Base-by-base conservation (phyloP, 208 protist genomes). In the Crithidia expoeki region DNA sequence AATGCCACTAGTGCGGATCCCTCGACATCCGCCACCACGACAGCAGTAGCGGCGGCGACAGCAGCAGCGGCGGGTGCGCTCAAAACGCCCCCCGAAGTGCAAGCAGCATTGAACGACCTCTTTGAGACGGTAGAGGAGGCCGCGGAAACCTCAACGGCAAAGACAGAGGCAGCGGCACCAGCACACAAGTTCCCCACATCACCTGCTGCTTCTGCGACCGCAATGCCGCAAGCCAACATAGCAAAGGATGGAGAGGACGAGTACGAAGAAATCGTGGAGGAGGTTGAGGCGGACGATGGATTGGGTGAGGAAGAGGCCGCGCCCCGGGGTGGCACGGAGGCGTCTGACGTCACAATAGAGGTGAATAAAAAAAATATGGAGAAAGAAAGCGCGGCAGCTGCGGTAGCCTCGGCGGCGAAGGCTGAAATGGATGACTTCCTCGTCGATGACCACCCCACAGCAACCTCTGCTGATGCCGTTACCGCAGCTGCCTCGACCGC, bases 181-280 rank as follows among this genome's bases (percentile, higher is more conserved):
- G 44, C 6, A 25, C 21, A 17, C 4, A 25, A 17, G 4, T 55
- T 16, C 4, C 6, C 49, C 6, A 10, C 28, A 21, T 5, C 47
- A 36, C 19, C n/a, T 6, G 14, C 40, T 23, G 33, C 36, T 40
- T 5, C 36, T 40, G 34, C 25, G 23, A 56, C 50, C 12, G 53
- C 44, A 17, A 53, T 28, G 10, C 46, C 42, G 38, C 32, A 33
- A 11, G 28, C 38, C 14, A 51, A 14, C 2, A 58, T 14, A 17
- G 53, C 62, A 2, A 66, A 62, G 16, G 68, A 63, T 40, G 71
- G 80, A 4, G 68, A 70, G 23, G 69, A 77, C 32, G 67, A 72
- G 33, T 72, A 69, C 34, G 73, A 76, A 46, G 69, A 75, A 27
- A 65, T 50, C 17, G 67, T 68, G 4, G 50, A 57, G 11, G 62